Percentiles rank a stretch among this genome's conserved stretches.
phyloP scores from a whole-genome alignment of 306 rosid genomes.

The Vigna nakashimae region DNA sequence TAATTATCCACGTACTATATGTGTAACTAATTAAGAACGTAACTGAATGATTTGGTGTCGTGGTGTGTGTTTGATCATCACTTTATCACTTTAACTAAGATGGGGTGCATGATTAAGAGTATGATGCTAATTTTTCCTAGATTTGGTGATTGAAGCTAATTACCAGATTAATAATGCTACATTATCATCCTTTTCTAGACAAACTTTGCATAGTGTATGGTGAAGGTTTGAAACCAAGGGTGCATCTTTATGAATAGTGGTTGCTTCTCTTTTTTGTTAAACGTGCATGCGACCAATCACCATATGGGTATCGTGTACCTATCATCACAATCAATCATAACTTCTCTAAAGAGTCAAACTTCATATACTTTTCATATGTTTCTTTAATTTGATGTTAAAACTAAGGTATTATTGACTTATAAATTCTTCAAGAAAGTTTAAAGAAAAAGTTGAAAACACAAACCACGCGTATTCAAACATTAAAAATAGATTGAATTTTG shows the following conservation, averaged over 20 bases:
- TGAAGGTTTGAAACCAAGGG: slow-evolving; percentile 29
- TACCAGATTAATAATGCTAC: neutral
- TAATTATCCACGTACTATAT: neutral
- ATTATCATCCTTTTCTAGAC: slow-evolving; percentile 18
- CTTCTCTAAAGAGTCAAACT: slow-evolving; percentile 18
- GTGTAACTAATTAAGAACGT: neutral
- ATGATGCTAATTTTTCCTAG: slow-evolving; percentile 20
- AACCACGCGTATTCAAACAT: neutral
- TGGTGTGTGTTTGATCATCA: neutral
- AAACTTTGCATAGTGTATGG: neutral
- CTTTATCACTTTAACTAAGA: slow-evolving; percentile 16
- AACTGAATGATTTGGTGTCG: slow-evolving; percentile 12
- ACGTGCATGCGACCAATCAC: slow-evolving; percentile 29
- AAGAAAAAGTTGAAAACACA: neutral
- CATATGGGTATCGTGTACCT: neutral
- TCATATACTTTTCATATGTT: slow-evolving; percentile 7
- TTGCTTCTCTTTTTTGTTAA: slow-evolving; percentile 16
- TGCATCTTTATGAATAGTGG: slow-evolving; percentile 25
- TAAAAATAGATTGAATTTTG: no score
- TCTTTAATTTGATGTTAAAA: slow-evolving; percentile 2
- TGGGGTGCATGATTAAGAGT: slow-evolving; percentile 15
- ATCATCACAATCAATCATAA: slow-evolving; percentile 32
- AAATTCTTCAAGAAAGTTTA: neutral
- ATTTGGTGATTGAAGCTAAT: slow-evolving; percentile 32
- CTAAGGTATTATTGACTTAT: neutral